phyloP scores from a whole-genome alignment of 169 alveolate genomes.

The Plasmodium gallinaceum region DNA sequence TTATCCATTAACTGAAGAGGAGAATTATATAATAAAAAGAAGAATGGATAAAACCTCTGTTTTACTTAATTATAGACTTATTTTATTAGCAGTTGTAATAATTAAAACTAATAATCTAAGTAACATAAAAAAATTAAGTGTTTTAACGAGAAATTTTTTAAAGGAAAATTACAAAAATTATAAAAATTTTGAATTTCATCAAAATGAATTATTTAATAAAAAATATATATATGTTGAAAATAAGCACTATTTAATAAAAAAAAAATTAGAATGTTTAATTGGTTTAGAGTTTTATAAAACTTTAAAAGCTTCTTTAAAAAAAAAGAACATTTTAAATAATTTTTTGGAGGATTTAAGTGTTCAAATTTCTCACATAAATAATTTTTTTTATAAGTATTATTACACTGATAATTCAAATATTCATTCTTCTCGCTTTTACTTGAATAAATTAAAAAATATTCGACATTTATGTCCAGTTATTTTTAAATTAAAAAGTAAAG shows the following conservation, averaged over 20 bases:
- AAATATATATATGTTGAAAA: conserved; percentile 39
- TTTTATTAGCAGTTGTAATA: conserved; percentile 37
- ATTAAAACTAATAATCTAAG: conserved; percentile 62
- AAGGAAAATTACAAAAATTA: conserved; percentile 11
- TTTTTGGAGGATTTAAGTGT: conserved; percentile 44
- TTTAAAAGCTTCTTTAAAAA: conserved; percentile 31
- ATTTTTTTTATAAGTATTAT: conserved; percentile 25
- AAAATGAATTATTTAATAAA: conserved; percentile 29
- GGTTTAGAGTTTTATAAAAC: conserved; percentile 42
- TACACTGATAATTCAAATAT: conserved; percentile 65
- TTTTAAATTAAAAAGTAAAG: conserved; percentile 28
- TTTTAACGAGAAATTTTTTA: conserved; percentile 11
- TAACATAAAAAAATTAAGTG: conserved; percentile 35
- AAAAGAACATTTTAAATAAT: conserved; percentile 25
- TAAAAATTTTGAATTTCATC: conserved; percentile 58
- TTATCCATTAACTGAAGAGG: conserved; percentile 67
- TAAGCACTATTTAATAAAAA: conserved; percentile 51
- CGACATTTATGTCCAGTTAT: conserved; percentile 47
- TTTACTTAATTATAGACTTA: conserved; percentile 47
- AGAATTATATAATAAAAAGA: conserved; percentile 26
- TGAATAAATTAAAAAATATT: conserved; percentile 35
- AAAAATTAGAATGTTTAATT: conserved; percentile 48
- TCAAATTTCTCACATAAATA: conserved; percentile 29
- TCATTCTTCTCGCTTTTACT: conserved; percentile 47
- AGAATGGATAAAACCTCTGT: conserved; percentile 28